These are phyloP conservation scores for Ganoderma sinense DNA, from an alignment of 1,284 basidiomycete genomes.

Conservation along the genomic window DNA sequence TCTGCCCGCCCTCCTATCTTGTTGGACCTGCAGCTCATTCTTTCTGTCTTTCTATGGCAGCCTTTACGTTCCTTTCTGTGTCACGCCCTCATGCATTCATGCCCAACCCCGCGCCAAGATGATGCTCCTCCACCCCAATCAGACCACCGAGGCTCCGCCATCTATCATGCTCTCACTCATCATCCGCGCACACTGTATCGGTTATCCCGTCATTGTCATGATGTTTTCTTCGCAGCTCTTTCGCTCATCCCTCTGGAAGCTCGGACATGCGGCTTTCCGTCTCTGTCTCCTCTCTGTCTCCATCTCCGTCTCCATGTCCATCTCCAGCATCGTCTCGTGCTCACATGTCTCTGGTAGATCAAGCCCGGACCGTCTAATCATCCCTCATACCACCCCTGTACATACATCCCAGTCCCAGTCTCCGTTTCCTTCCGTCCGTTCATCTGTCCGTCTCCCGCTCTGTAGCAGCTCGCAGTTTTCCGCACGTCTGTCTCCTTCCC, in stretches of 20 bases:
- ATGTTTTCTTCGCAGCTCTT: not conserved
- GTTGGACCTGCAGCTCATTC: not conserved
- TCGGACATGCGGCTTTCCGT: conserved; percentile 14
- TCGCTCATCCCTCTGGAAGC: conserved; percentile 10
- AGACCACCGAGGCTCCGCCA: not conserved
- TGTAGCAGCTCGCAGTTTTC: not conserved
- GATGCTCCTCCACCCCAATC: not conserved
- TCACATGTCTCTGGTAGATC: conserved; percentile 2
- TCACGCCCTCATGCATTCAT: not conserved
- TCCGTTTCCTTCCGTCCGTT: not conserved
- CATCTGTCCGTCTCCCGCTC: not conserved
- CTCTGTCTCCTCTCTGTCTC: not conserved
- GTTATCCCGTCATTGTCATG: not conserved
- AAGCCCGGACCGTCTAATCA: not conserved
- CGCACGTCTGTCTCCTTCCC: not conserved
- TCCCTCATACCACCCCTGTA: not conserved
- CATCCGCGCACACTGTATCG: not conserved
- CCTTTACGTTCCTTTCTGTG: conserved; percentile 1
- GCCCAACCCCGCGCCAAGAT: not conserved
- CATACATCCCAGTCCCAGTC: not conserved
- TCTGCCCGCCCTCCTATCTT: not conserved
- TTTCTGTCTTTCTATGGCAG: not conserved
- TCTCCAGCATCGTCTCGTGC: not conserved
- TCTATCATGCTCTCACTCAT: not conserved
- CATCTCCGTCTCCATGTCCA: not conserved